Evolutionary conservation across 2,329 filamentous ascomycete species (phyloP).

Genomic region (Paecilomyces niveus): DNA sequence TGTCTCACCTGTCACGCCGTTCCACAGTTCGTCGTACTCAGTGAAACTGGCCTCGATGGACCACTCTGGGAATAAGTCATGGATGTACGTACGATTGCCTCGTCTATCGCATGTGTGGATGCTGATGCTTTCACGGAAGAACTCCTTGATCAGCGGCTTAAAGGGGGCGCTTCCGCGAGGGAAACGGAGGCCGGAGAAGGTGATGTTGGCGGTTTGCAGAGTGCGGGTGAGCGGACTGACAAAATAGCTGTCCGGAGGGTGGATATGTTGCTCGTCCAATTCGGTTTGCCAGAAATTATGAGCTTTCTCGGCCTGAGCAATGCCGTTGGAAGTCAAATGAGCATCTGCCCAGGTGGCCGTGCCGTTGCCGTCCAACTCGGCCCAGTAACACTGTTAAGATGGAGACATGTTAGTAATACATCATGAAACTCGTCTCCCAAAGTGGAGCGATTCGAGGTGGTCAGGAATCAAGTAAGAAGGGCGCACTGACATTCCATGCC

Average conservation of each 20-base stretch:
- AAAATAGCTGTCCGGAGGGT: slow-evolving; percentile 49
- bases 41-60: slow-evolving; percentile 46
- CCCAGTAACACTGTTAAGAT: slow-evolving; percentile 47
- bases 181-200: slow-evolving; percentile 42
- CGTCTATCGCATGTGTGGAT: slow-evolving; percentile 56
- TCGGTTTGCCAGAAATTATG: slow-evolving; percentile 44
- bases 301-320: slow-evolving; percentile 41
- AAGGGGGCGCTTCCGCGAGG: slow-evolving; percentile 38
- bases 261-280: slow-evolving; percentile 40
- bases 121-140: slow-evolving; percentile 51
- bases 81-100: slow-evolving; percentile 42
- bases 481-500: slow-evolving; percentile 45
- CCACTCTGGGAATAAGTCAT: slow-evolving; percentile 41
- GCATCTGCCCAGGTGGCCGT: slow-evolving; percentile 52
- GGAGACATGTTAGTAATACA: background rate
- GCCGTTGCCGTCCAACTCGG: slow-evolving; percentile 48
- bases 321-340: slow-evolving; percentile 45
- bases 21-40: slow-evolving; percentile 50
- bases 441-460: background rate
- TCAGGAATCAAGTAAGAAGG: background rate
- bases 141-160: slow-evolving; percentile 48
- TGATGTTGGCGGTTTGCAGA: slow-evolving; percentile 48
- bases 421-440: too few relatives aligned
- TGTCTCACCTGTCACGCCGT: slow-evolving; percentile 41
- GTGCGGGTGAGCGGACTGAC: slow-evolving; percentile 51